Evolutionary conservation across 177 flowering plant genomes (phyloP).

Genomic region (Vitis hybrid): DNA sequence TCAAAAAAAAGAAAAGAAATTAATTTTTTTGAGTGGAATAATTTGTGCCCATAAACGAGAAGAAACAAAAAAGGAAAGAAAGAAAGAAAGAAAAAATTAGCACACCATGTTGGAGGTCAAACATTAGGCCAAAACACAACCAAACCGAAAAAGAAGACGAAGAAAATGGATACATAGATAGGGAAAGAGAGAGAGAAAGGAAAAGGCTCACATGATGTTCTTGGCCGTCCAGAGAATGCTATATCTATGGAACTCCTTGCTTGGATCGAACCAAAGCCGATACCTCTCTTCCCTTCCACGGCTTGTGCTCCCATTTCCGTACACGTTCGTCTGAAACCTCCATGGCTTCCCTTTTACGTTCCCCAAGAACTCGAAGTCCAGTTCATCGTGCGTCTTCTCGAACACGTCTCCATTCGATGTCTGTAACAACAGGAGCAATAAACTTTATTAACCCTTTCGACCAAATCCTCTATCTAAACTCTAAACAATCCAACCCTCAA

Average conservation of each 20-base stretch:
- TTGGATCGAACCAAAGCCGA: conserved; percentile 82
- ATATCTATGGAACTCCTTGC: conserved; percentile 68
- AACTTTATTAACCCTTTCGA: not conserved
- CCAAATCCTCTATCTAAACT: not conserved
- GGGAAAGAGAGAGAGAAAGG: not conserved
- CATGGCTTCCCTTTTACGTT: conserved; percentile 70
- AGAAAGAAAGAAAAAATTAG: too few relatives aligned
- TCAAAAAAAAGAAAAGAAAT: too few relatives aligned
- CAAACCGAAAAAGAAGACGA: too few relatives aligned
- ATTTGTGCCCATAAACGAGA: too few relatives aligned
- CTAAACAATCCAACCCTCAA: not conserved
- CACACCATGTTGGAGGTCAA: too few relatives aligned
- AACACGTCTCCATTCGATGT: conserved; percentile 81
- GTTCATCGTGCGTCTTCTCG: conserved; percentile 82
- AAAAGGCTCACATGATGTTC: conserved; percentile 58
- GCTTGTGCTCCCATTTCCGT: conserved; percentile 87
- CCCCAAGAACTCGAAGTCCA: conserved; percentile 90
- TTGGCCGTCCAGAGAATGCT: conserved; percentile 85
- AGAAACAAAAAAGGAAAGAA: too few relatives aligned
- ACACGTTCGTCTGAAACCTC: conserved; percentile 88
- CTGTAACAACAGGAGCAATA: conserved; percentile 30
- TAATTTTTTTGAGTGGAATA: too few relatives aligned
- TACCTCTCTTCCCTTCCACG: conserved; percentile 92
- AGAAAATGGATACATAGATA: too few relatives aligned
- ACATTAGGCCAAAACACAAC: too few relatives aligned